Percentiles rank a stretch among this genome's conserved stretches.
These are phyloP conservation scores for Emmonsia crescens DNA, from an alignment of 2,329 filamentous ascomycete genomes.

Conservation along the genomic window DNA sequence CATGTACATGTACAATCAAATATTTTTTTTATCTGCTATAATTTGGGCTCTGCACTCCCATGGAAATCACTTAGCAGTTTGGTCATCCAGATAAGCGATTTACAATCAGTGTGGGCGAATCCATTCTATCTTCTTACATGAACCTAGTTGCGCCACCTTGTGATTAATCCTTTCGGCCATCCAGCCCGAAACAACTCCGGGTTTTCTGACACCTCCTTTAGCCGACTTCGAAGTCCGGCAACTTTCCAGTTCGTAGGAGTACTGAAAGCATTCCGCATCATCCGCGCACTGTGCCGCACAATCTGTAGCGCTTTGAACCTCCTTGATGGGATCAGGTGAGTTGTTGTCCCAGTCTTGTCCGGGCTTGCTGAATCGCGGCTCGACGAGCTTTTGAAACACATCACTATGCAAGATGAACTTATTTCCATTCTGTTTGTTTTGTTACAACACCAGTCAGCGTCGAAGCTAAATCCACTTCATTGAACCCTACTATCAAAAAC, in stretches of 20 bases:
- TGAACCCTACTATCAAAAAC: not conserved
- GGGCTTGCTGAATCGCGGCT: not conserved
- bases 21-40: not conserved
- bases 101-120: conserved; percentile 2
- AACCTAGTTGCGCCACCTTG: not conserved
- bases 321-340: not conserved
- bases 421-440: conserved; percentile 2
- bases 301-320: not conserved
- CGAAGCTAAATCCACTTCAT: not conserved
- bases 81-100: no score
- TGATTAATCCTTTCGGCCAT: conserved; percentile 8
- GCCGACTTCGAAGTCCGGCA: conserved; percentile 8
- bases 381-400: conserved; percentile 8
- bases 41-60: not conserved
- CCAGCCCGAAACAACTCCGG: conserved; percentile 8
- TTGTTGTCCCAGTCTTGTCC: conserved; percentile 9
- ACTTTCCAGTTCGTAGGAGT: conserved; percentile 5
- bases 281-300: conserved; percentile 3
- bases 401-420: conserved; percentile 6
- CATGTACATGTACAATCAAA: not conserved
- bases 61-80: no score
- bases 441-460: not conserved
- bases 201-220: not conserved
- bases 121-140: conserved; percentile 8
- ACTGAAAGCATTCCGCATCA: conserved; percentile 8